Evolutionary conservation across 768 basidiomycete genomes (phyloP).

Genomic region (Lanmaoa rubissima): DNA sequence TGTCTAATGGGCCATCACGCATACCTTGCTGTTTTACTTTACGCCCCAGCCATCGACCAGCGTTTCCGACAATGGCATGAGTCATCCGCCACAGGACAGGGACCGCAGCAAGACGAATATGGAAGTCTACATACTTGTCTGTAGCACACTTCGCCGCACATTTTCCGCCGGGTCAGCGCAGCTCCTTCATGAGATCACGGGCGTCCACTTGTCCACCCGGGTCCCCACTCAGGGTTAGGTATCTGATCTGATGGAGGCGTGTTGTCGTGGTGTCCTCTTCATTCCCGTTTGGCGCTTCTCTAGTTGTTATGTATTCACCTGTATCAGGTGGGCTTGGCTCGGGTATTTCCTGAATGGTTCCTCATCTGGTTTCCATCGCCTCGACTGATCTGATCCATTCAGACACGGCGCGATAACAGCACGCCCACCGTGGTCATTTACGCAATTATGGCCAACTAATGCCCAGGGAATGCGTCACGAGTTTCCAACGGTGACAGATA

Average conservation of each 20-base stretch:
- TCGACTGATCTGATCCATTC: too few species aligned
- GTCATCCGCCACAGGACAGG: neutral
- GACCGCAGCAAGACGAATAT: neutral
- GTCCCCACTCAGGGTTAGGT: neutral
- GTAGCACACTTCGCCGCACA: neutral
- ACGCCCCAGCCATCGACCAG: neutral
- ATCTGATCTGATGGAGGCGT: neutral
- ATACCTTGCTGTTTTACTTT: neutral
- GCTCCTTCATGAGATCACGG: neutral
- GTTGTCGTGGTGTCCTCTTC: neutral
- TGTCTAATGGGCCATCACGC: neutral
- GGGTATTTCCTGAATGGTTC: neutral
- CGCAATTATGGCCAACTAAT: neutral
- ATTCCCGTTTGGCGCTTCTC: neutral
- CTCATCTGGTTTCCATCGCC: neutral
- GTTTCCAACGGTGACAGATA: neutral
- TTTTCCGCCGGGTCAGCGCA: neutral
- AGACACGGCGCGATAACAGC: too few species aligned
- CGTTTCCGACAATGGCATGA: neutral
- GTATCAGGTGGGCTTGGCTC: neutral
- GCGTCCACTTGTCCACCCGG: neutral
- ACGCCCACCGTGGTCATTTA: neutral
- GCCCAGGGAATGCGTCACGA: neutral
- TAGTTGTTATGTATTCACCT: neutral
- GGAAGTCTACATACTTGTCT: too few species aligned